phyloP scores from a whole-genome alignment of 2,329 filamentous ascomycete species.

The Aspergillus udagawae region DNA sequence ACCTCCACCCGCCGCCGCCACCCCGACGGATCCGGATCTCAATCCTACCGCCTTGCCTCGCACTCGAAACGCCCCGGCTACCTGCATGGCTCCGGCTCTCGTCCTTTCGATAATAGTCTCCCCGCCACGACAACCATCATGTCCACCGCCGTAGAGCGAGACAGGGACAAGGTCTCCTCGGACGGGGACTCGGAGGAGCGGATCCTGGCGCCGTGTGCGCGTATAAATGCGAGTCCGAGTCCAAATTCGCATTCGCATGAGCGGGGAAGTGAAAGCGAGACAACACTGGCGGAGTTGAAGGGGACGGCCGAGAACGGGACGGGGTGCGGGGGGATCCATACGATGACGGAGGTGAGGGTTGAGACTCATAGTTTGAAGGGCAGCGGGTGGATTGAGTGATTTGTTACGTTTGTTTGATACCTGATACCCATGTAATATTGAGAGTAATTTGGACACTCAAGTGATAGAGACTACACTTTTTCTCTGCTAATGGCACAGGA shows the following conservation, averaged over 20 bases:
- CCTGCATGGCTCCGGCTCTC: neutral
- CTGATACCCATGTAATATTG: neutral
- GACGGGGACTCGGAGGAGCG: constrained; percentile 6
- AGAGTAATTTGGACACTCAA: no score
- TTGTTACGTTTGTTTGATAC: no score
- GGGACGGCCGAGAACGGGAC: neutral
- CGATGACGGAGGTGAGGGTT: constrained; percentile 13
- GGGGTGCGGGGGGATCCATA: constrained; percentile 6
- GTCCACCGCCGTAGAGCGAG: neutral
- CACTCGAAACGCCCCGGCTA: neutral
- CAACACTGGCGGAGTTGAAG: neutral
- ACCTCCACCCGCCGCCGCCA: constrained; percentile 13
- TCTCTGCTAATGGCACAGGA: no score
- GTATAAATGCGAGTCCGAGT: neutral
- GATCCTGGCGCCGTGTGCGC: neutral
- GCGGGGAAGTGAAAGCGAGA: neutral
- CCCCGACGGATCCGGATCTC: neutral
- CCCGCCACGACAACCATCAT: constrained; percentile 4
- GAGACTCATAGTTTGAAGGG: constrained; percentile 6
- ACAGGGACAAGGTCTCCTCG: neutral
- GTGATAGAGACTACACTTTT: no score
- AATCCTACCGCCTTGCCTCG: neutral
- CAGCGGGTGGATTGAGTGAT: neutral
- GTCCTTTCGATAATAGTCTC: neutral
- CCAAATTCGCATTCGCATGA: no score